Conservation (phyloP, 2,329 filamentous ascomycete genomes). For the Verticillium nonalfalfae region DNA sequence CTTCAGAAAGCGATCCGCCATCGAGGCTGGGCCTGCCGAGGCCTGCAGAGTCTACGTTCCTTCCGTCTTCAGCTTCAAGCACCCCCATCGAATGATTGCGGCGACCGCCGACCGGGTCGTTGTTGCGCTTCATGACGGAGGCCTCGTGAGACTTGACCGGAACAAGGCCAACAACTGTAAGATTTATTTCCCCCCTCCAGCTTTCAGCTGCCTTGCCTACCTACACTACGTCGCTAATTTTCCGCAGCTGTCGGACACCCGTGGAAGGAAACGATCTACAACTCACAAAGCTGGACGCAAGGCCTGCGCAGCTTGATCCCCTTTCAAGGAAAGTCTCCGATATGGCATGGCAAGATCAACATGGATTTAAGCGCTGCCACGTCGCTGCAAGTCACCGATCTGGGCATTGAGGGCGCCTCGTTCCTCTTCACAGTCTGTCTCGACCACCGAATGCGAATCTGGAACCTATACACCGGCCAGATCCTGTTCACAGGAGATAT, state of each 20-base stretch:
- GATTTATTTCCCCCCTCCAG: slow-evolving; percentile 12
- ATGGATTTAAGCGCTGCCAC: slow-evolving; percentile 64
- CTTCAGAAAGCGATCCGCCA: slow-evolving; percentile 63
- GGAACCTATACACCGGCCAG: slow-evolving; percentile 79
- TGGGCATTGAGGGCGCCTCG: slow-evolving; percentile 41
- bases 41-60: slow-evolving; percentile 71
- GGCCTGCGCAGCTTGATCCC: slow-evolving; percentile 61
- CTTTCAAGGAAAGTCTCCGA: slow-evolving; percentile 57
- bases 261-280: slow-evolving; percentile 71
- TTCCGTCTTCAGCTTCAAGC: slow-evolving; percentile 68
- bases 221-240: slow-evolving; percentile 10
- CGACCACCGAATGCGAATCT: slow-evolving; percentile 82
- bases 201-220: background rate
- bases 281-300: slow-evolving; percentile 65
- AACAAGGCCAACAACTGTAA: slow-evolving; percentile 40
- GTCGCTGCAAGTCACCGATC: slow-evolving; percentile 48
- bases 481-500: slow-evolving; percentile 74
- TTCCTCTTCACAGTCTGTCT: slow-evolving; percentile 76
- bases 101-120: slow-evolving; percentile 68
- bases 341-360: slow-evolving; percentile 56
- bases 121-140: slow-evolving; percentile 74
- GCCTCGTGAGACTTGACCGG: slow-evolving; percentile 64
- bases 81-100: slow-evolving; percentile 75
- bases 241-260: slow-evolving; percentile 20
- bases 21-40: slow-evolving; percentile 68